Base-by-base conservation (phyloP, 2,329 filamentous ascomycete species). In the Hymenoscyphus occultus region DNA sequence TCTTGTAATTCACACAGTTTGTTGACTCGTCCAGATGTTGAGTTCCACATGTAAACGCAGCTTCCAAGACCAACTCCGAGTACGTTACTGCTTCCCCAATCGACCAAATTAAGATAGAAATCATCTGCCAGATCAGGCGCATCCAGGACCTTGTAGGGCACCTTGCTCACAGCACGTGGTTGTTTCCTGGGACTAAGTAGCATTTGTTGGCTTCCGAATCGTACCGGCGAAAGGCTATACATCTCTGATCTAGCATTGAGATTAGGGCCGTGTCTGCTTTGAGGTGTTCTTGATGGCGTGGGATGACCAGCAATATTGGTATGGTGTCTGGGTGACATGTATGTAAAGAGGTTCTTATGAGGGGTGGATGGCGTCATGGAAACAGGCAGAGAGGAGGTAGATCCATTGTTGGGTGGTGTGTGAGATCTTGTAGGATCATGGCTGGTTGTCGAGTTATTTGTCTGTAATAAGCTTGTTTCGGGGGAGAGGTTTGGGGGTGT, bases 11-110 rank as follows among this genome's bases (percentile, higher is more conserved):
- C 94, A 78, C 95, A 98, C 10, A 99, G 84, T 78, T 96, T 97
- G 67, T 93, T 96, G 2, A 99, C 95, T 69, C 91, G 87, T 68
- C 94, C 95, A 7, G 90, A 90, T 71, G 92, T 88, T 4, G 93
- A 95, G 76, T 97, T 97, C 95, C 95, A 99, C 87, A 98, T 95
- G 75, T 98, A 99, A 5, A 99, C 95, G 71, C 92, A 96, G 19
- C 90, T 92, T 19, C 93, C 93, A 32, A 99, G 80, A 0, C 95
- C 95, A 56, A 99, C 95, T 6, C 94, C 95, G 12, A 99, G 83
- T 9, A 97, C 90, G 76, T 98, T 97, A 71, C 91, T 93, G 72
- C 92, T 96, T 56, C 95, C 95, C 95, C 95, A 99, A 74, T 99
- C 95, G 2, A 99, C 94, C 32, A 99, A 81, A 73, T 99, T 99